Evolutionary conservation across 345 rosid species (phyloP).

Genomic region (Nephelium lappaceum): DNA sequence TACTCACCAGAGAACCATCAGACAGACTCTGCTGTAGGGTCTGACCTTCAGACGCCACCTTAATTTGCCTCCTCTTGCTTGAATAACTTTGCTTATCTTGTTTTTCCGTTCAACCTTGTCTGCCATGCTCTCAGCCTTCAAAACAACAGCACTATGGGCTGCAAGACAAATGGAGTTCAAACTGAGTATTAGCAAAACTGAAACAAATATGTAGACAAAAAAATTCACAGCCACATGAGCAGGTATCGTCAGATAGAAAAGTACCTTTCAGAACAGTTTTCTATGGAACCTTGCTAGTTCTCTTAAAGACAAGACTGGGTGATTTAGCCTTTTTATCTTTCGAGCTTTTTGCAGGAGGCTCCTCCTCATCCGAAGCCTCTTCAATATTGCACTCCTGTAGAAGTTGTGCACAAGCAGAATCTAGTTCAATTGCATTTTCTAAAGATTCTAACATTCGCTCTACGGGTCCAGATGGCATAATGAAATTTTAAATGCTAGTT

Average conservation of each 20-base stretch:
- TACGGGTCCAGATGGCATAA: not conserved
- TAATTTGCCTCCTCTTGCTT: constrained; percentile 66
- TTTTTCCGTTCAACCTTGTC: constrained; percentile 90
- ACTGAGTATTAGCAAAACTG: not conserved
- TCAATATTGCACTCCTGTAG: constrained; percentile 86
- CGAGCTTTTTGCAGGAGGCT: constrained; percentile 62
- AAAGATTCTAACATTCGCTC: not conserved
- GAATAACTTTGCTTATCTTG: constrained; percentile 71
- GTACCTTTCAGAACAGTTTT: constrained; percentile 86
- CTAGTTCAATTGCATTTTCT: not conserved
- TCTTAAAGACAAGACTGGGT: constrained; percentile 75
- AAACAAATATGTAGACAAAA: not conserved
- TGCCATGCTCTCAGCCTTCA: constrained; percentile 84
- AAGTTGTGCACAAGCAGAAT: not conserved
- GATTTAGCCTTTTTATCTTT: constrained; percentile 84
- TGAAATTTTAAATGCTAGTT: not conserved
- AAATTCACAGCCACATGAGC: not conserved
- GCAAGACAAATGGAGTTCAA: constrained; percentile 25
- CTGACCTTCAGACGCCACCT: constrained; percentile 42
- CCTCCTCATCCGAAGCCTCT: constrained; percentile 83
- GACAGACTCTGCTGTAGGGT: too few species aligned
- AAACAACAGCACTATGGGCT: constrained; percentile 82
- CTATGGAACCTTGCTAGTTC: constrained; percentile 86
- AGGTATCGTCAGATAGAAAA: not conserved
- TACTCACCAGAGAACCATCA: constrained; percentile 93